Conservation (phyloP, 2,329 filamentous ascomycete genomes). For the Apiospora arundinis region DNA sequence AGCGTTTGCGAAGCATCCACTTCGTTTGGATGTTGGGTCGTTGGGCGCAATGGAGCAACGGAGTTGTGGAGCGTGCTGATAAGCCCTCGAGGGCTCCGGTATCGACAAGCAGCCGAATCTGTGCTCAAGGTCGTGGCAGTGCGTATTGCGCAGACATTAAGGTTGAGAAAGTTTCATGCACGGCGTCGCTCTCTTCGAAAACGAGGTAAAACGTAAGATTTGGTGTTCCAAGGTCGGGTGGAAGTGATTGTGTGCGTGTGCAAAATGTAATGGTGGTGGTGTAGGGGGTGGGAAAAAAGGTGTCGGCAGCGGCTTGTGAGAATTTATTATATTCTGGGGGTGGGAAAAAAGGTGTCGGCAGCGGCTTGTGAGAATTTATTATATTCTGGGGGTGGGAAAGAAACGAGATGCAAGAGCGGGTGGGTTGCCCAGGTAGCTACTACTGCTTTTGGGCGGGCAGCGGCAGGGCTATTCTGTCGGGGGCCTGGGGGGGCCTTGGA, state of each 20-base stretch:
- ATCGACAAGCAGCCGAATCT: slow-evolving; percentile 14
- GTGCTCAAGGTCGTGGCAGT: slow-evolving; percentile 6
- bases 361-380: slow-evolving; percentile 21
- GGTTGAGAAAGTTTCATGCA: background rate
- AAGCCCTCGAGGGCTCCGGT: slow-evolving; percentile 17
- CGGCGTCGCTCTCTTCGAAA: background rate
- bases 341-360: slow-evolving; percentile 20
- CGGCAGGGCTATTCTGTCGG: slow-evolving; percentile 15
- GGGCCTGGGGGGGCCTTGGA: background rate
- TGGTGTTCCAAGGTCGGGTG: background rate
- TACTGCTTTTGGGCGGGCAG: slow-evolving; percentile 20
- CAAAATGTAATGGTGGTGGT: background rate
- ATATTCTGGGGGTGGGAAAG: slow-evolving; percentile 22
- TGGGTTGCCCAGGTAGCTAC: slow-evolving; percentile 21
- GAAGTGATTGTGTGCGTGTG: slow-evolving; percentile 4
- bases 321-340: slow-evolving; percentile 22
- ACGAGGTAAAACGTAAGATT: background rate
- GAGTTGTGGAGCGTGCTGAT: slow-evolving; percentile 13
- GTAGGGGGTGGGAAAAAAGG: slow-evolving; percentile 16
- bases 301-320: slow-evolving; percentile 19
- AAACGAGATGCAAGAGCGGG: slow-evolving; percentile 22
- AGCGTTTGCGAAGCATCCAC: slow-evolving; percentile 9
- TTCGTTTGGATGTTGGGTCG: slow-evolving; percentile 13
- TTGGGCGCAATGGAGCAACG: background rate
- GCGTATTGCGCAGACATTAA: slow-evolving; percentile 5